These are phyloP conservation scores for Termitomyces sp. DNA, from an alignment of 1,284 basidiomycete genomes.

Conservation along the genomic window DNA sequence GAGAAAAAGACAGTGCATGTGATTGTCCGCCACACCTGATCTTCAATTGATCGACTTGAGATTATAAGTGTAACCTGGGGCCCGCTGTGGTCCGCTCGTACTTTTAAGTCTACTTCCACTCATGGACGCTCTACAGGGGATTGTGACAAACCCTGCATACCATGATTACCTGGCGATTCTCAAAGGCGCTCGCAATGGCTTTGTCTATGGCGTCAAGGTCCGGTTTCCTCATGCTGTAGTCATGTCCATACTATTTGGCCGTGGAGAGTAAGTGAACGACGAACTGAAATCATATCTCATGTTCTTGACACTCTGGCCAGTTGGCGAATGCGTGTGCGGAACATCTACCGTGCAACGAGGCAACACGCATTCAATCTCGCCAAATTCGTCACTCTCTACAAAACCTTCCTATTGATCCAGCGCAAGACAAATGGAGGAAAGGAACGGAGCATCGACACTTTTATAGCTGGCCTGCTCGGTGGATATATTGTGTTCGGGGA, in stretches of 20 bases:
- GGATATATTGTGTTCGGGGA: slow-evolving; percentile 95
- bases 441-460: slow-evolving; percentile 77
- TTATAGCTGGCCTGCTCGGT: slow-evolving; percentile 88
- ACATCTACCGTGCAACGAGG: slow-evolving; percentile 85
- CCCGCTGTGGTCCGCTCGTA: neutral
- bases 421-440: slow-evolving; percentile 79
- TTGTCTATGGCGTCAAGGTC: slow-evolving; percentile 91
- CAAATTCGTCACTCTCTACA: slow-evolving; percentile 94
- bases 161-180: slow-evolving; percentile 90
- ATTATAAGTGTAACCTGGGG: slow-evolving; percentile 1
- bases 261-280: slow-evolving; percentile 68
- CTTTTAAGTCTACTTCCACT: slow-evolving; percentile 10
- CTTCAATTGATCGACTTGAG: neutral
- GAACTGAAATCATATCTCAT: neutral
- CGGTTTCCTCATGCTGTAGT: slow-evolving; percentile 97
- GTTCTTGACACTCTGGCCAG: slow-evolving; percentile 32
- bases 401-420: slow-evolving; percentile 79
- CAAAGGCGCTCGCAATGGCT: slow-evolving; percentile 93
- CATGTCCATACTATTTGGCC: slow-evolving; percentile 95
- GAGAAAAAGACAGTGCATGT: neutral
- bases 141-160: slow-evolving; percentile 66
- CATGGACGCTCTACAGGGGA: slow-evolving; percentile 34
- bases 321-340: slow-evolving; percentile 60
- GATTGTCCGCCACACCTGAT: slow-evolving; percentile 1
- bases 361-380: slow-evolving; percentile 87